phyloP scores from a whole-genome alignment of 2,329 filamentous ascomycete species.

The Claviceps sp. region DNA sequence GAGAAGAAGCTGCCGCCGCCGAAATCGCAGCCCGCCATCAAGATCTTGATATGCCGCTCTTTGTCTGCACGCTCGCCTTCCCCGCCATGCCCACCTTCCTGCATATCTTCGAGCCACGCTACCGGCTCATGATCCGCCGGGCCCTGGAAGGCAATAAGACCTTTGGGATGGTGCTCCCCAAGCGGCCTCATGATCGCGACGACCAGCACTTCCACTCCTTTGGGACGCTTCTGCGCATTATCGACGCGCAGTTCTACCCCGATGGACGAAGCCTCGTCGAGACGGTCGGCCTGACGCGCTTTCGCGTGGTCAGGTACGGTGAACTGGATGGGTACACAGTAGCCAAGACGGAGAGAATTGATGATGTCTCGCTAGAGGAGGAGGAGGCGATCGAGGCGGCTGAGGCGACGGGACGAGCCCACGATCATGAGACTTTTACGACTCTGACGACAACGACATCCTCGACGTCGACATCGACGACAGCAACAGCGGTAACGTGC shows the following conservation, averaged over 20 bases:
- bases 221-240: conserved; percentile 66
- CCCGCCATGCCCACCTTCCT: conserved; percentile 75
- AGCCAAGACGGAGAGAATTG: conserved; percentile 61
- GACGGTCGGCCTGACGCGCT: conserved; percentile 62
- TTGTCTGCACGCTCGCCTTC: conserved; percentile 71
- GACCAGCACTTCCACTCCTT: conserved; percentile 49
- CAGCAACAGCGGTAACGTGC: no score
- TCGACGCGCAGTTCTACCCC: conserved; percentile 57
- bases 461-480: no score
- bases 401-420: conserved; percentile 29
- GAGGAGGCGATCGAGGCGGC: conserved; percentile 64
- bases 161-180: conserved; percentile 78
- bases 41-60: conserved; percentile 54
- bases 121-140: conserved; percentile 77
- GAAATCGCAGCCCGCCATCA: conserved; percentile 44
- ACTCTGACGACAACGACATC: no score
- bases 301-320: conserved; percentile 53
- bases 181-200: conserved; percentile 28
- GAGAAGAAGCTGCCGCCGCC: conserved; percentile 39
- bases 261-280: conserved; percentile 77
- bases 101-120: conserved; percentile 86
- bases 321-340: conserved; percentile 65
- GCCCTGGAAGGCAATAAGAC: conserved; percentile 58
- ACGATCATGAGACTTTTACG: not conserved
- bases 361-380: conserved; percentile 69